phyloP scores from a whole-genome alignment of 768 basidiomycete genomes.

The Hypholoma sublateritium region DNA sequence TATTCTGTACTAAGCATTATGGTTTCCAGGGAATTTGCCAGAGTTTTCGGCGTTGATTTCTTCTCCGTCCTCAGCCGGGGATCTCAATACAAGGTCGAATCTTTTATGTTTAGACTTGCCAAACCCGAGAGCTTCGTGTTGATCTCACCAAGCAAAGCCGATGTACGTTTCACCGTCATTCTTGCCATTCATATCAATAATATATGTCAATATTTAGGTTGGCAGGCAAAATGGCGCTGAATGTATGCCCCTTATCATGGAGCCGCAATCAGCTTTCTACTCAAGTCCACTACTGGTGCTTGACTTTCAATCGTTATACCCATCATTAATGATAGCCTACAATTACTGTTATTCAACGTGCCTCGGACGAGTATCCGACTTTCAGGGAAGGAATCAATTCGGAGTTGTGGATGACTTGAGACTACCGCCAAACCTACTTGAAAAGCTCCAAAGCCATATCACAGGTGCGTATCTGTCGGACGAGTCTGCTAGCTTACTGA shows the following conservation, averaged over 20 bases:
- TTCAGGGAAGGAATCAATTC: slow-evolving; percentile 85
- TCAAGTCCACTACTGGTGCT: slow-evolving; percentile 89
- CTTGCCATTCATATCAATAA: neutral
- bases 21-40: slow-evolving; percentile 81
- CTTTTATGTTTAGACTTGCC: slow-evolving; percentile 95
- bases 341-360: slow-evolving; percentile 98
- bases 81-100: slow-evolving; percentile 98
- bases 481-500: neutral
- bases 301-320: slow-evolving; percentile 96
- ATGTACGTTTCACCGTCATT: slow-evolving; percentile 48
- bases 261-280: slow-evolving; percentile 91
- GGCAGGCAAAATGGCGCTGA: slow-evolving; percentile 96
- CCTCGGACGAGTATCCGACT: slow-evolving; percentile 83
- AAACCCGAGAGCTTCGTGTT: slow-evolving; percentile 94
- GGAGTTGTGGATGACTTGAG: slow-evolving; percentile 80
- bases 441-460: slow-evolving; percentile 72
- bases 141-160: slow-evolving; percentile 83
- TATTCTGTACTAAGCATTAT: neutral
- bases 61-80: slow-evolving; percentile 93
- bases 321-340: slow-evolving; percentile 98
- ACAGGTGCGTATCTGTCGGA: slow-evolving; percentile 48
- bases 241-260: slow-evolving; percentile 94
- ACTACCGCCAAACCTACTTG: slow-evolving; percentile 64
- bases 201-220: slow-evolving; percentile 52
- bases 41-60: slow-evolving; percentile 97